Conservation (phyloP, 1,139 yeast genomes). For the Zygosaccharomyces pseudobailii region DNA sequence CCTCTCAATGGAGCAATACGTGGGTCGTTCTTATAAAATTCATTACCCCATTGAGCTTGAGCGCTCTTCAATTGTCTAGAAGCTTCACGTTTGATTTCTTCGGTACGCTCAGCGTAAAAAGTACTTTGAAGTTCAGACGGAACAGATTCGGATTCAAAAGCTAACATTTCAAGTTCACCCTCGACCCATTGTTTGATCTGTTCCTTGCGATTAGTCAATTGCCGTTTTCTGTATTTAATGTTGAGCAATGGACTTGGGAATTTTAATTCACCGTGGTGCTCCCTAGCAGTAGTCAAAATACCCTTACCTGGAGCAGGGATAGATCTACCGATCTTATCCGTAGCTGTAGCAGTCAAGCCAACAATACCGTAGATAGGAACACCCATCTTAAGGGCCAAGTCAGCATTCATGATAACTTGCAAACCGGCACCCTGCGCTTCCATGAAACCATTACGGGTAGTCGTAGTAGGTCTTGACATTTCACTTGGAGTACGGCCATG, state of each 20-base stretch:
- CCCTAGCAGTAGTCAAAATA: conserved; percentile 96
- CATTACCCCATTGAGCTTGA: conserved; percentile 92
- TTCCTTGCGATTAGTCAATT: conserved; percentile 68
- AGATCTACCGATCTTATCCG: conserved; percentile 97
- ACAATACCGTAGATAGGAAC: conserved; percentile 96
- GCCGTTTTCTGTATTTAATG: conserved; percentile 91
- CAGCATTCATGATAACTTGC: conserved; percentile 93
- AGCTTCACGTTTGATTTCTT: conserved; percentile 83
- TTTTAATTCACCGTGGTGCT: conserved; percentile 78
- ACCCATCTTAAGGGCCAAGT: conserved; percentile 94
- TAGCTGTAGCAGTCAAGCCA: conserved; percentile 93
- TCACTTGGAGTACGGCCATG: conserved; percentile 97
- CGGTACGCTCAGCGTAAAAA: conserved; percentile 77
- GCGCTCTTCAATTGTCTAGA: conserved; percentile 82
- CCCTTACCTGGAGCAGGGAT: conserved; percentile 99
- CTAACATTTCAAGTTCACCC: conserved; percentile 65
- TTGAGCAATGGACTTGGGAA: conserved; percentile 78
- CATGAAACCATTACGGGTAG: conserved; percentile 96
- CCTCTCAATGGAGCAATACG: conserved; percentile 97
- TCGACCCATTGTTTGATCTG: conserved; percentile 87
- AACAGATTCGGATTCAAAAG: conserved; percentile 62
- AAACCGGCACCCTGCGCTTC: conserved; percentile 99
- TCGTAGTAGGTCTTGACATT: conserved; percentile 98
- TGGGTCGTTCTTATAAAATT: conserved; percentile 85
- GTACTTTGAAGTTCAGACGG: conserved; percentile 43